Evolutionary conservation across 1,139 yeast genomes (phyloP).

Genomic region (Eremothecium cymbalariae): DNA sequence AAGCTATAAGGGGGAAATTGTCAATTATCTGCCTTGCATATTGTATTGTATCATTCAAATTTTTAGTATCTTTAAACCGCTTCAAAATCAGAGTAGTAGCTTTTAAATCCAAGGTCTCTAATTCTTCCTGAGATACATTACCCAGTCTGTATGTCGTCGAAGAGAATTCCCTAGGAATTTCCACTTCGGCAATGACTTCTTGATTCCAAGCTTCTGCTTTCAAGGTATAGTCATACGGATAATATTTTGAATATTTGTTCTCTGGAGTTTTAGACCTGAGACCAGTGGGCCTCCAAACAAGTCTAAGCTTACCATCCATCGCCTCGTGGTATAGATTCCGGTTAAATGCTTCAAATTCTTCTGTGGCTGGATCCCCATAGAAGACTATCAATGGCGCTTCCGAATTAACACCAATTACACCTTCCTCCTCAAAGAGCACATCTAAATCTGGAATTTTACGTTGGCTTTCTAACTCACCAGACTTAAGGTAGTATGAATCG

Average conservation of each 20-base stretch:
- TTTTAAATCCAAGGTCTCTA: conserved; percentile 40
- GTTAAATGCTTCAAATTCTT: conserved; percentile 49
- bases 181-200: conserved; percentile 5
- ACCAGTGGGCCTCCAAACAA: conserved; percentile 63
- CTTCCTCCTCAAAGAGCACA: conserved; percentile 13
- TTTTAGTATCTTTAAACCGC: conserved; percentile 24
- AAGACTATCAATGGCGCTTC: conserved; percentile 35
- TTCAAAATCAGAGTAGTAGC: conserved; percentile 40
- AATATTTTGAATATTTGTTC: conserved; percentile 10
- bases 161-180: conserved; percentile 18
- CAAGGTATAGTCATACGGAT: conserved; percentile 9
- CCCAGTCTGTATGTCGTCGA: conserved; percentile 6
- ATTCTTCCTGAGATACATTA: conserved; percentile 24
- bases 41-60: conserved; percentile 30
- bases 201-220: conserved; percentile 11
- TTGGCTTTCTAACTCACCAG: conserved; percentile 24
- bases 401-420: conserved; percentile 20
- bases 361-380: conserved; percentile 41
- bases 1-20: conserved; percentile 46
- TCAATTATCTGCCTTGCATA: conserved; percentile 36
- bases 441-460: conserved; percentile 14
- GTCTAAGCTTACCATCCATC: conserved; percentile 54
- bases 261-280: conserved; percentile 7
- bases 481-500: conserved; percentile 28
- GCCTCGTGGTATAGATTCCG: conserved; percentile 54